A percentile compares a stretch with the other conserved stretches of the same genome.
These are phyloP conservation scores for Pseudogymnoascus sp. DNA, from an alignment of 2,329 filamentous ascomycete genomes.

Conservation along the genomic window DNA sequence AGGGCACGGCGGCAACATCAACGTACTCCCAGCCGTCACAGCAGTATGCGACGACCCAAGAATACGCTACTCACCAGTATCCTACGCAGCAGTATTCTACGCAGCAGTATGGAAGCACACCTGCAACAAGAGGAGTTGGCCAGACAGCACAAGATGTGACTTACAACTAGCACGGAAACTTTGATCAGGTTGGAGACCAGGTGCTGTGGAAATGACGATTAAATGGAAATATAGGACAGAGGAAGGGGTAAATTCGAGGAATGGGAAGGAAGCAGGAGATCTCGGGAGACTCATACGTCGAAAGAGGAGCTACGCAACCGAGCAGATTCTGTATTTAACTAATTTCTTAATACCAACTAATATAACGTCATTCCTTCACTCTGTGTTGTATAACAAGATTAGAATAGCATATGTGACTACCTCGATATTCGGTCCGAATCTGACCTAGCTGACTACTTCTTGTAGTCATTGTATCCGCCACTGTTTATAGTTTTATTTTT, in stretches of 20 bases:
- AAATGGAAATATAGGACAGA: not conserved
- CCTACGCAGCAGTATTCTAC: not conserved
- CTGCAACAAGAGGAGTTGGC: not conserved
- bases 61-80: not conserved
- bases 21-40: not conserved
- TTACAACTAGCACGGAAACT: not conserved
- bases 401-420: not conserved
- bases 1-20: not conserved
- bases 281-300: not conserved
- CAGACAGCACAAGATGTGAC: not conserved
- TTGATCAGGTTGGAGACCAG: not conserved
- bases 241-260: not conserved
- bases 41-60: not conserved
- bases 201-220: not conserved
- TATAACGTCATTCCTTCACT: not conserved
- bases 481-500: too few relatives aligned
- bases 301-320: not conserved
- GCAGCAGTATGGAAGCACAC: not conserved
- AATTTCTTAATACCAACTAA: constrained; percentile 5
- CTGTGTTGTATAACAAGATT: too few relatives aligned
- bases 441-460: too few relatives aligned
- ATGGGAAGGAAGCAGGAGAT: not conserved
- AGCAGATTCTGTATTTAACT: constrained; percentile 2
- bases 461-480: too few relatives aligned
- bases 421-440: too few relatives aligned